Evolutionary conservation across 2,329 filamentous ascomycete species (phyloP).

Genomic region (Fusarium sp.): DNA sequence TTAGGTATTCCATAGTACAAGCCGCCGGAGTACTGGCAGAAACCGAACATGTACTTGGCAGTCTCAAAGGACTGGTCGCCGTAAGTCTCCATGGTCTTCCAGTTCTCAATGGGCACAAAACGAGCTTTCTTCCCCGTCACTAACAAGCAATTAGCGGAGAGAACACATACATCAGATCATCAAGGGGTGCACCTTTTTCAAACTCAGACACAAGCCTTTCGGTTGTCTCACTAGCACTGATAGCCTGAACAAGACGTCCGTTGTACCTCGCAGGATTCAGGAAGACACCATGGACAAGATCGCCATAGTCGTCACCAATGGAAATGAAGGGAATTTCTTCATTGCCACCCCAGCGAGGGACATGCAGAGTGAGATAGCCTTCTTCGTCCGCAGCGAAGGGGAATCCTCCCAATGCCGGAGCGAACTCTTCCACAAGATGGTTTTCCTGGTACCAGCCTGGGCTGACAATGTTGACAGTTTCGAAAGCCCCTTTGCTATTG

Average conservation of each 20-base stretch:
- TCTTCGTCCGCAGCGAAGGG: conserved; percentile 54
- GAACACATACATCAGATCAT: neutral
- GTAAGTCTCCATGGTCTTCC: conserved; percentile 52
- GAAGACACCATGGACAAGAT: conserved; percentile 61
- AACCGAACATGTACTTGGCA: conserved; percentile 55
- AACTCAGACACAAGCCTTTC: conserved; percentile 52
- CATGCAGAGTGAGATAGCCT: conserved; percentile 53
- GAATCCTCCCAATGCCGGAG: conserved; percentile 57
- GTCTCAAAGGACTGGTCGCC: conserved; percentile 53
- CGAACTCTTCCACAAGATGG: conserved; percentile 53
- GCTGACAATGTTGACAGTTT: conserved; percentile 53
- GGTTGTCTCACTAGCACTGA: conserved; percentile 53
- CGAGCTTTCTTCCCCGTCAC: conserved; percentile 53
- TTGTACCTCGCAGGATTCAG: conserved; percentile 56
- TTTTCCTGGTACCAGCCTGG: conserved; percentile 61
- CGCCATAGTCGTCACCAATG: conserved; percentile 59
- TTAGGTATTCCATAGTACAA: conserved; percentile 51
- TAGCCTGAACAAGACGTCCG: conserved; percentile 54
- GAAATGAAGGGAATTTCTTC: conserved; percentile 55
- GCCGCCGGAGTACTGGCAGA: conserved; percentile 53
- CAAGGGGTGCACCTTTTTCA: conserved; percentile 45
- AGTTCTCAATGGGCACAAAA: conserved; percentile 50
- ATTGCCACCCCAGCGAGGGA: conserved; percentile 57
- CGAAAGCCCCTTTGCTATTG: conserved; percentile 50
- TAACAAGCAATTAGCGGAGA: conserved; percentile 22